Percentiles rank a stretch among this genome's conserved stretches.
These are phyloP conservation scores for Pharnaceum exiguum DNA, from an alignment of 148 eudicot genomes.

Conservation along the genomic window DNA sequence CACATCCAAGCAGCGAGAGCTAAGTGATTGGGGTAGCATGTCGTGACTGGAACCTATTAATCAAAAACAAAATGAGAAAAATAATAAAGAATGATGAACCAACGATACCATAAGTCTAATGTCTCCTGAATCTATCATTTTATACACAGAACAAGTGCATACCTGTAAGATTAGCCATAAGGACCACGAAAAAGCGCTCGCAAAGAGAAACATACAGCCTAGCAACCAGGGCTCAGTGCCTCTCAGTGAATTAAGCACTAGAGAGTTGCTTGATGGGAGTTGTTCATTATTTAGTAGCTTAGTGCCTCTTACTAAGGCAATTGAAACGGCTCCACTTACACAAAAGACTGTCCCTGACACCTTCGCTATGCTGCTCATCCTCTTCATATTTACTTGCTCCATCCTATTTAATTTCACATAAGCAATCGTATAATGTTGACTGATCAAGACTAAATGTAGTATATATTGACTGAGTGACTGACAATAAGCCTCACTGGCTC, in stretches of 20 bases:
- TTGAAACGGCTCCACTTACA: conserved; percentile 59
- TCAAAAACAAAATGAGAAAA: too few relatives aligned
- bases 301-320: conserved; percentile 71
- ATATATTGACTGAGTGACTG: too few relatives aligned
- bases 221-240: conserved; percentile 50
- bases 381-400: conserved; percentile 49
- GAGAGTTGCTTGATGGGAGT: too few relatives aligned
- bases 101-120: too few relatives aligned
- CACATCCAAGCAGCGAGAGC: conserved; percentile 70
- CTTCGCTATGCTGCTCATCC: conserved; percentile 55
- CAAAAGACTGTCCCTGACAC: conserved; percentile 60
- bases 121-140: too few relatives aligned
- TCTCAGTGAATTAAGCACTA: conserved; percentile 9
- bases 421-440: too few relatives aligned
- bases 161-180: conserved; percentile 89
- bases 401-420: conserved; percentile 38
- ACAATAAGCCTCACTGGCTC: too few relatives aligned
- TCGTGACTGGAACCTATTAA: conserved; percentile 51
- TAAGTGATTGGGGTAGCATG: conserved; percentile 49
- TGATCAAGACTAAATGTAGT: too few relatives aligned
- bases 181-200: conserved; percentile 60
- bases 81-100: too few relatives aligned
- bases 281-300: conserved; percentile 58
- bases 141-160: background rate
- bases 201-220: conserved; percentile 64